phyloP scores from a whole-genome alignment of 2,329 filamentous ascomycete species.

The Colletotrichum godetiae region DNA sequence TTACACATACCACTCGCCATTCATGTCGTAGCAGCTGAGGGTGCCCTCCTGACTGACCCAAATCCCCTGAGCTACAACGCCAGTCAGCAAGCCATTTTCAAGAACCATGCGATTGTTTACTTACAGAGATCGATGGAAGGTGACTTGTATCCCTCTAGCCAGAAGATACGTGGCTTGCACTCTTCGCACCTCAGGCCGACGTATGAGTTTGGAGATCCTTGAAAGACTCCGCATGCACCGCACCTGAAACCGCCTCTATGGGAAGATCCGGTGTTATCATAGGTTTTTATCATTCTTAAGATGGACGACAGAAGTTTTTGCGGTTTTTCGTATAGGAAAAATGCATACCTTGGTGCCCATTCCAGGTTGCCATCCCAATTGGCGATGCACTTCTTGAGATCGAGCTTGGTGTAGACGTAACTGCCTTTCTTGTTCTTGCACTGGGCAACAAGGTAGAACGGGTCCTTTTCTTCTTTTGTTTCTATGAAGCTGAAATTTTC shows the following conservation, averaged over 20 bases:
- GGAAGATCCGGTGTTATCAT: not conserved
- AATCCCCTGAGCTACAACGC: not conserved
- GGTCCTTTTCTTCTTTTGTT: too few species aligned
- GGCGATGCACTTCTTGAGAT: slow-evolving; percentile 9
- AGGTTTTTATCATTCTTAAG: not conserved
- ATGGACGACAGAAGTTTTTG: not conserved
- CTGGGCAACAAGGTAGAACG: not conserved
- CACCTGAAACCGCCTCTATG: slow-evolving; percentile 3
- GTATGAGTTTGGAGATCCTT: not conserved
- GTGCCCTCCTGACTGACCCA: slow-evolving; percentile 2
- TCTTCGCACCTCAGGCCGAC: not conserved
- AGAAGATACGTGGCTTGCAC: not conserved
- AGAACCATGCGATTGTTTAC: not conserved
- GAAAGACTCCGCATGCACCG: not conserved
- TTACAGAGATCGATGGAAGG: not conserved
- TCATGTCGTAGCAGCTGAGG: not conserved
- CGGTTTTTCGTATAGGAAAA: not conserved
- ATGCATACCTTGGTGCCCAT: not conserved
- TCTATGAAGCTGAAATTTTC: not conserved
- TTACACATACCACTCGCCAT: not conserved
- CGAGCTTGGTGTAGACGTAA: not conserved
- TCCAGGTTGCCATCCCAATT: not conserved
- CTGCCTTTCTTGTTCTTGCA: not conserved
- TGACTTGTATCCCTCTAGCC: not conserved
- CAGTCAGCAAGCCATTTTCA: not conserved